These are phyloP conservation scores for Trifolium dubium DNA, from an alignment of 306 rosid genomes.

Conservation along the genomic window DNA sequence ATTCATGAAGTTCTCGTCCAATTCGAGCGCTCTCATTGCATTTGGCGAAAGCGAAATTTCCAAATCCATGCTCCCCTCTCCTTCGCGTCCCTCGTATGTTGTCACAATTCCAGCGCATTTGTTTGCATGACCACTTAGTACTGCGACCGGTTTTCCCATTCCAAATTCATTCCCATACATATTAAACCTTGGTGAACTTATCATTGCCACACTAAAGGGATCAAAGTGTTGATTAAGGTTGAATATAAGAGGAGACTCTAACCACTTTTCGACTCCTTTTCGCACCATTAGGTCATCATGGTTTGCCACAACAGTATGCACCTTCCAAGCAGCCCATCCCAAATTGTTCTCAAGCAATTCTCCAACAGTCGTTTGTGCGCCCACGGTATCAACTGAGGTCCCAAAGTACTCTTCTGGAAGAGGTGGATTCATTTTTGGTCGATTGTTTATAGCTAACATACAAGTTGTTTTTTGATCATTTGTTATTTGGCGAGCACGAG, in stretches of 20 bases:
- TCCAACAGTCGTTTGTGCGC: constrained; percentile 26
- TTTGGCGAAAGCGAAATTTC: constrained; percentile 52
- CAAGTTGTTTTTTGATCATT: constrained; percentile 44
- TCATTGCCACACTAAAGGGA: constrained; percentile 44
- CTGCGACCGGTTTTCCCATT: constrained; percentile 68
- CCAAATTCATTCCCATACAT: constrained; percentile 72
- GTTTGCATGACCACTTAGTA: constrained; percentile 58
- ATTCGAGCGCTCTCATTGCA: constrained; percentile 54
- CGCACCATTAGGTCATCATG: constrained; percentile 24
- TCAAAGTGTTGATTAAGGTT: neutral
- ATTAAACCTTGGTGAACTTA: constrained; percentile 66
- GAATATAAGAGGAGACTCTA: constrained; percentile 31
- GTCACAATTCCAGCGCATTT: constrained; percentile 58
- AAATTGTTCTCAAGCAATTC: constrained; percentile 49
- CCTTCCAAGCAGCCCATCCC: constrained; percentile 69
- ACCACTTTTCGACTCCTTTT: constrained; percentile 28
- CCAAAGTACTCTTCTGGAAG: constrained; percentile 59
- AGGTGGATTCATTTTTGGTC: constrained; percentile 59
- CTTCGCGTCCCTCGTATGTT: constrained; percentile 51
- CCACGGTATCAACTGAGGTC: neutral
- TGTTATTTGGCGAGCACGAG: constrained; percentile 43
- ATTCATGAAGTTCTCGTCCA: constrained; percentile 56
- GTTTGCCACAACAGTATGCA: constrained; percentile 51
- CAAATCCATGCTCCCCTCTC: constrained; percentile 69
- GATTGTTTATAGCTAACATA: constrained; percentile 43